Base-by-base conservation (phyloP, 148 eudicot genomes). In the Oxyria digyna region DNA sequence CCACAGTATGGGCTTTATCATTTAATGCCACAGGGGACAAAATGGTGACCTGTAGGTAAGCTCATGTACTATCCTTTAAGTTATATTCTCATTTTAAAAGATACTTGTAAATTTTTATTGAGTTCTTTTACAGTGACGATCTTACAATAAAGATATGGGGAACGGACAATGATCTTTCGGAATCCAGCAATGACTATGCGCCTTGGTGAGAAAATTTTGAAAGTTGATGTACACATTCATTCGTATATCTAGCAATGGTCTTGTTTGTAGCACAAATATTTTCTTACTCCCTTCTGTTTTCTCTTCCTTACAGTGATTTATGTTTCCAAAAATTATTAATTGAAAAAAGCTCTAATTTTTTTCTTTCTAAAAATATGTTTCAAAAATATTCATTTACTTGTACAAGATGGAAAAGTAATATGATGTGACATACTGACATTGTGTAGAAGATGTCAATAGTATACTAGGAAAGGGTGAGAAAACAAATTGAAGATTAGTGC, bases 41-140 rank as follows among this genome's bases (percentile, higher is more conserved):
- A 82, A 91, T 95, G 96, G 93, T 87, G 57, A 73, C 96, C n/a
- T 88, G 92, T 80, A 87, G 99, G 99, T 95, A 88, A 42, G 82
- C 48, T n/a, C 17, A n/a, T 66, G 42, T 37, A 0, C 43, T 41
- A 66, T 35, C 45, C 26, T 66, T 66, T 33, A 10, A 73, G 40
- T 74, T 62, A 49, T 63, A 23, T 1, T 62, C 41, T 35, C 41
- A 12, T 31, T 17, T 11, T 32, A 63, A 14, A 10, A 66, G 13
- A 37, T 66, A 66, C 20, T 5, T 37, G 69, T 59, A 29, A 13
- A 66, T 29, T 46, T 18, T 38, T 35, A 40, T 11, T 18, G 18
- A 31, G 8, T 52, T 67, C 26, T 27, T 62, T 77, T 84, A 83
- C 88, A 95, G 99, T 78, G 99, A 91, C 77, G 99, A 95, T 82